phyloP scores from a whole-genome alignment of 768 basidiomycete species.

The Trametes punicea region DNA sequence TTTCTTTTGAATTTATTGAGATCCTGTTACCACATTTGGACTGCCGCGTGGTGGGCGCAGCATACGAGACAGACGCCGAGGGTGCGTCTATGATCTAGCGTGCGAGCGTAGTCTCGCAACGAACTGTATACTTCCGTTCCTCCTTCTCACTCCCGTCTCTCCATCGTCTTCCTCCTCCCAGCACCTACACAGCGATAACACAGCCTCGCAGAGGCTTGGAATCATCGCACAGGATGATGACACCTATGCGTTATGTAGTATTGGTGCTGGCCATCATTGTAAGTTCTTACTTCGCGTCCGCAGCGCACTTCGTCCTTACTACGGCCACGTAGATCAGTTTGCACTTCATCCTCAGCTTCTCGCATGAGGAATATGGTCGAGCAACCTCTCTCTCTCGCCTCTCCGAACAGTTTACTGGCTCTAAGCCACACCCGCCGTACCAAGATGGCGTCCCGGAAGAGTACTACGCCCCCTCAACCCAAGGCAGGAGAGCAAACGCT shows the following conservation, averaged over 20 bases:
- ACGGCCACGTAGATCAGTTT: slow-evolving; percentile 43
- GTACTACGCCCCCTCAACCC: slow-evolving; percentile 22
- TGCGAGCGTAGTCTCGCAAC: no score
- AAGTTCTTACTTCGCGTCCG: slow-evolving; percentile 7
- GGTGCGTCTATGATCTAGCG: no score
- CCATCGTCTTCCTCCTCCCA: neutral
- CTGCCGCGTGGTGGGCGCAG: no score
- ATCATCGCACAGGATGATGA: slow-evolving; percentile 43
- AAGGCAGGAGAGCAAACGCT: slow-evolving; percentile 46
- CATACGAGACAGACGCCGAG: no score
- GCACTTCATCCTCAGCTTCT: slow-evolving; percentile 52
- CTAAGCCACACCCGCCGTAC: slow-evolving; percentile 41
- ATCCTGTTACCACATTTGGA: no score
- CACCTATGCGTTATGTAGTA: slow-evolving; percentile 56
- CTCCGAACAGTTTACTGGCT: slow-evolving; percentile 26
- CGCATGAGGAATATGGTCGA: slow-evolving; percentile 46
- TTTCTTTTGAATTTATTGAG: no score
- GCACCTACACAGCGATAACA: neutral
- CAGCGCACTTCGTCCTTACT: neutral
- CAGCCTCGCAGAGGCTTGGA: slow-evolving; percentile 10
- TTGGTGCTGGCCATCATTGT: slow-evolving; percentile 37
- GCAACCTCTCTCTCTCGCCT: slow-evolving; percentile 43
- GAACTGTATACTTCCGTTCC: neutral
- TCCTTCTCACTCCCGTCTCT: neutral
- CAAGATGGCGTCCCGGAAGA: slow-evolving; percentile 51